phyloP scores from a whole-genome alignment of 768 basidiomycete genomes.

The Psilocybe azurescens region DNA sequence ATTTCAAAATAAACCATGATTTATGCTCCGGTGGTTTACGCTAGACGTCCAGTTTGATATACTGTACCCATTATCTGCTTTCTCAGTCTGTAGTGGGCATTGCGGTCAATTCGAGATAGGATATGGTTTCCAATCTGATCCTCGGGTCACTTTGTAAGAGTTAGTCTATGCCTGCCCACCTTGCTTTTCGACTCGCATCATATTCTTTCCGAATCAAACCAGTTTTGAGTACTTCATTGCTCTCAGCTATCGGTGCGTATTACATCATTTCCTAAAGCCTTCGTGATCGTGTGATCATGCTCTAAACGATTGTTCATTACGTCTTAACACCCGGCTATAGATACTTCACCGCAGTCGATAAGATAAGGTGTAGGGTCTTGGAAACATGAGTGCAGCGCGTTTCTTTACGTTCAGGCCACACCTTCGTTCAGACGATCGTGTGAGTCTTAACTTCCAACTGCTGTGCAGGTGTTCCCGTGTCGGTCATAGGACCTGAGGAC shows the following conservation, averaged over 20 bases:
- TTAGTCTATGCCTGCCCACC: neutral
- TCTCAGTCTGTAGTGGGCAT: no score
- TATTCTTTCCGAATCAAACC: neutral
- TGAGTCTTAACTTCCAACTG: neutral
- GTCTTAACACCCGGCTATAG: neutral
- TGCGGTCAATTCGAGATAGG: neutral
- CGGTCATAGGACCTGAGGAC: constrained; percentile 13
- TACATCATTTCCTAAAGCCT: neutral
- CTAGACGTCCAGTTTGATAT: neutral
- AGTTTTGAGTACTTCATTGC: neutral
- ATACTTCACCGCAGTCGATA: neutral
- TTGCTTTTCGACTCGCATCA: no score
- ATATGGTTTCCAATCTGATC: neutral
- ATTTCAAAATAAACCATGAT: constrained; percentile 26
- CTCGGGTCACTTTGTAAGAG: neutral
- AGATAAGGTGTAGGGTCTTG: neutral
- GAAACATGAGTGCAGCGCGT: neutral
- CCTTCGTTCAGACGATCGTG: neutral
- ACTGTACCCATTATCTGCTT: neutral
- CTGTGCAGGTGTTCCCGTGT: neutral
- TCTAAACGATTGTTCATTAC: constrained; percentile 1
- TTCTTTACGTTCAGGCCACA: neutral
- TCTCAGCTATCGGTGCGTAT: neutral
- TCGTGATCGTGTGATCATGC: neutral
- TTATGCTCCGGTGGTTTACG: constrained; percentile 17